Evolutionary conservation across 2,329 filamentous ascomycete genomes (phyloP).

Genomic region (Ceratocystiopsis sp.): DNA sequence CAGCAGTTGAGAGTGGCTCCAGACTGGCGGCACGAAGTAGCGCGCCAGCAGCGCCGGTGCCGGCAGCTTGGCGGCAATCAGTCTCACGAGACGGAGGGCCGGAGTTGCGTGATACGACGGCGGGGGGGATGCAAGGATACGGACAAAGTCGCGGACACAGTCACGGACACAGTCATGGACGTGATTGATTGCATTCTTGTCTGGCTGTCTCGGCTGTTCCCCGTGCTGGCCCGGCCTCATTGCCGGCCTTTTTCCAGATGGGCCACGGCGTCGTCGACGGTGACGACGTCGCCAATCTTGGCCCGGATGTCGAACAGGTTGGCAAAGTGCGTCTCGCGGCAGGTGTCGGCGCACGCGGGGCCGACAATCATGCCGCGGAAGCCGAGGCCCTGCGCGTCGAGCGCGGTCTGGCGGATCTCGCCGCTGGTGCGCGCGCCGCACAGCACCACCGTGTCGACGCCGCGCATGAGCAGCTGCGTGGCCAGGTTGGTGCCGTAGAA

Average conservation of each 20-base stretch:
- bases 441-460: constrained; percentile 25
- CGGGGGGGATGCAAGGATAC: too few relatives aligned
- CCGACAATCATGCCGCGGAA: constrained; percentile 22
- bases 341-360: neutral
- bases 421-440: constrained; percentile 29
- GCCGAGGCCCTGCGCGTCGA: constrained; percentile 27
- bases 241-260: neutral
- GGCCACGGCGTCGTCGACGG: neutral
- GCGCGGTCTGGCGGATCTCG: constrained; percentile 25
- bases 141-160: too few relatives aligned
- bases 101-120: too few relatives aligned
- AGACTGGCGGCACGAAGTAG: too few relatives aligned
- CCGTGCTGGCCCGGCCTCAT: too few relatives aligned
- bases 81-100: too few relatives aligned
- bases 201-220: too few relatives aligned
- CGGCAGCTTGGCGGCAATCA: too few relatives aligned
- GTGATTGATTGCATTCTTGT: too few relatives aligned
- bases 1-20: too few relatives aligned
- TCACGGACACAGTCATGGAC: too few relatives aligned
- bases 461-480: constrained; percentile 15
- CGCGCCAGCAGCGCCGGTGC: too few relatives aligned
- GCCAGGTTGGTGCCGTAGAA: constrained; percentile 27
- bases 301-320: neutral
- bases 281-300: neutral
- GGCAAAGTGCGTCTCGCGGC: neutral